These are phyloP conservation scores for Aspergillus ibericus DNA, from an alignment of 2,329 filamentous ascomycete species.

Conservation along the genomic window DNA sequence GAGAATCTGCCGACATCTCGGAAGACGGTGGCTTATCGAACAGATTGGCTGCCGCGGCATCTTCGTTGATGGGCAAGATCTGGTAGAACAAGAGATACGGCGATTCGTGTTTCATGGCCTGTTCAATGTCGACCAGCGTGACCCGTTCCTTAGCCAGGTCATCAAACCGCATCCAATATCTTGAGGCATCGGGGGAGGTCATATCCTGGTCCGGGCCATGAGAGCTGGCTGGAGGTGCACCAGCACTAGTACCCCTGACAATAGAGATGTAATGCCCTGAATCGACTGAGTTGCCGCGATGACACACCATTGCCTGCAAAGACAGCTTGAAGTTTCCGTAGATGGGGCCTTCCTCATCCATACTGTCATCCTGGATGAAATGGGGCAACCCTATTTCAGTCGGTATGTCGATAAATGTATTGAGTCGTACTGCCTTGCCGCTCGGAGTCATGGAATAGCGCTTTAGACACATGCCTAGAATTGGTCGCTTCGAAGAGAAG, in stretches of 20 bases:
- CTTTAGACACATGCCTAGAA: conserved; percentile 90
- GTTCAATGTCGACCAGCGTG: conserved; percentile 71
- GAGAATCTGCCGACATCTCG: conserved; percentile 25
- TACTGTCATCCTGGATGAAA: conserved; percentile 80
- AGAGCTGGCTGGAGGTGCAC: conserved; percentile 27
- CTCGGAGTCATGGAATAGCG: conserved; percentile 74
- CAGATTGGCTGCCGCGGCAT: conserved; percentile 42
- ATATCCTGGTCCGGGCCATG: conserved; percentile 21
- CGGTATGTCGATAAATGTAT: conserved; percentile 89
- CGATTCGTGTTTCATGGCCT: conserved; percentile 79
- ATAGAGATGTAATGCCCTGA: conserved; percentile 91
- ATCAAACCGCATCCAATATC: conserved; percentile 89
- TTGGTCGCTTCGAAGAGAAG: conserved; percentile 77
- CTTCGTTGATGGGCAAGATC: conserved; percentile 80
- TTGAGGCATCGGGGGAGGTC: conserved; percentile 59
- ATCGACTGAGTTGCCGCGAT: conserved; percentile 79
- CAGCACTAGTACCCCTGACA: conserved; percentile 66
- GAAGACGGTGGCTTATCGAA: conserved; percentile 37
- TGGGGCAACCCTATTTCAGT: conserved; percentile 79
- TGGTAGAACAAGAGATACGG: conserved; percentile 96
- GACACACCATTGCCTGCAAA: conserved; percentile 88
- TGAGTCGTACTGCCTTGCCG: conserved; percentile 68
- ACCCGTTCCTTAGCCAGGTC: conserved; percentile 77
- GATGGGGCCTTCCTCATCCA: conserved; percentile 65
- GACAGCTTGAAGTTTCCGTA: conserved; percentile 91